Base-by-base conservation (phyloP, 306 rosid genomes). In the Mimosa pudica region DNA sequence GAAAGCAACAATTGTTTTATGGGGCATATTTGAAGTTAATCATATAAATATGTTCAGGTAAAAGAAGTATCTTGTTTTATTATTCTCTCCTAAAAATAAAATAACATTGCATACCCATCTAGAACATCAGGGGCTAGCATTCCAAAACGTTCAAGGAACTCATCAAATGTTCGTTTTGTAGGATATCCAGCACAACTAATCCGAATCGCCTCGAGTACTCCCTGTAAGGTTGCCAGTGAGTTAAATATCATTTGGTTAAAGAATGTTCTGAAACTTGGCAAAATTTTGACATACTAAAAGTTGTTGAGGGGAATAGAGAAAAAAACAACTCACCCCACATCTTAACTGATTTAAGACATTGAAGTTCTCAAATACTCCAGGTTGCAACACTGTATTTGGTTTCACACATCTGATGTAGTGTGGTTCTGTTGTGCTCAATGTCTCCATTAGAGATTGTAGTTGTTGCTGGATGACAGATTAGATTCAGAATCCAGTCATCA, bases 131-230 rank as follows among this genome's bases (percentile, higher is more conserved):
- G 97, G 76, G 86, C 92, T 51, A 93, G 94, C 94, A 90, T 89
- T 85, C 97, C 97, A 78, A 93, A 93, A 71, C 97, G 97, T 44
- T 89, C 96, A 16, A 93, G 94, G 71, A 90, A 93, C 88, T 93
- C 97, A 38, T 93, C 94, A 61, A 90, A 90, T 78, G 96, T 81
- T 87, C 96, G 87, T 78, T 90, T 90, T 64, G 97, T 93, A 71
- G 97, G 97, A 85, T 93, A 93, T 67, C 97, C 96, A 8, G 97
- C 97, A 82, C 97, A 93, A 64, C 97, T 93, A 65, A 93, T 93
- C 81, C 97, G 80, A 73, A 93, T 93, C 36, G 96, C 97, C 84
- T 93, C 97, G 30, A 93, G 92, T 52, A 93, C 97, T 86, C 97
- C 97, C 97, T 93, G 90, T 77, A 52, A 77, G 36, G 73, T 57